Percentiles rank a stretch among this genome's conserved stretches.
These are phyloP conservation scores for Tuctoria greenei DNA, from an alignment of 176 grass and related monocot genomes.

Conservation along the genomic window DNA sequence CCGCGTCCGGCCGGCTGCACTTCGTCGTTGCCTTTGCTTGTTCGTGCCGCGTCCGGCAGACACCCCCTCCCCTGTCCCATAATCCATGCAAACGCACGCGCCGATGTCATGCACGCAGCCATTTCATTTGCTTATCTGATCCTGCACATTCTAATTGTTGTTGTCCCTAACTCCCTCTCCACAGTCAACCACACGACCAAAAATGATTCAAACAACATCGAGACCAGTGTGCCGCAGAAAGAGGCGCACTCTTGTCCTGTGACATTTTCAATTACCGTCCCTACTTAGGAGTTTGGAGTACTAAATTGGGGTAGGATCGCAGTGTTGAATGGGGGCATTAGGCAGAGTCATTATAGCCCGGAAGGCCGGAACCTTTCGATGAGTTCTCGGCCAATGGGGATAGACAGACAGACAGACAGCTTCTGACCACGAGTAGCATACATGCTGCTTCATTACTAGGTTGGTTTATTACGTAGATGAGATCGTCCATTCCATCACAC, in stretches of 20 bases:
- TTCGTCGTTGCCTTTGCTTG: constrained; percentile 17
- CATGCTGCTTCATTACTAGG: constrained; percentile 3
- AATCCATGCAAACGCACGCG: not conserved
- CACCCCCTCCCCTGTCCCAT: not conserved
- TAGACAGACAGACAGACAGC: too few species aligned
- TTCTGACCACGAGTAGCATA: constrained; percentile 37
- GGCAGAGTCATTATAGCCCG: not conserved
- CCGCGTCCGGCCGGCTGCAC: not conserved
- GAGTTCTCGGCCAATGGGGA: constrained; percentile 44
- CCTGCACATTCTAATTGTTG: not conserved
- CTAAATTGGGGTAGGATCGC: constrained; percentile 25
- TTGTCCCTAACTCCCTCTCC: too few species aligned
- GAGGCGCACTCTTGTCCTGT: too few species aligned
- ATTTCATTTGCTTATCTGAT: not conserved
- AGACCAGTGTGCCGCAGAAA: too few species aligned
- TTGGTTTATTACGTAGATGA: not conserved
- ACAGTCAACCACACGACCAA: not conserved
- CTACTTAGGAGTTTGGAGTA: not conserved
- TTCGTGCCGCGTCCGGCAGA: constrained; percentile 46
- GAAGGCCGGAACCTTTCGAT: not conserved
- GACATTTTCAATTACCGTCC: not conserved
- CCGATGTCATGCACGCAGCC: not conserved
- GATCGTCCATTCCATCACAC: too few species aligned
- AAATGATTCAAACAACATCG: constrained; percentile 36
- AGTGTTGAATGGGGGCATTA: not conserved